phyloP scores from a whole-genome alignment of 73 alveolate species.

The Urostyla sp. region DNA sequence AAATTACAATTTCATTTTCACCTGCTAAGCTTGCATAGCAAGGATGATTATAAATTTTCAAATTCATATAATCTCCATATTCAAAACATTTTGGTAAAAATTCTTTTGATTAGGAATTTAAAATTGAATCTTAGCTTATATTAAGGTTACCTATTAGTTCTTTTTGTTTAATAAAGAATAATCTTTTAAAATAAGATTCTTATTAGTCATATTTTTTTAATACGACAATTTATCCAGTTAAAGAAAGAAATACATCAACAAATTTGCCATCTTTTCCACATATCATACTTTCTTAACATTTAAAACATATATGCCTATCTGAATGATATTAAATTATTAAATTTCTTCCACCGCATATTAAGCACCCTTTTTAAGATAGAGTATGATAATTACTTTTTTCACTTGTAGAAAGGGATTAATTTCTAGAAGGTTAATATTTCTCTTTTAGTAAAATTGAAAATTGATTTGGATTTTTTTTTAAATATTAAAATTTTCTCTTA shows the following conservation, averaged over 20 bases:
- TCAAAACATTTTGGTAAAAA: neutral
- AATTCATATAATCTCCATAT: conserved; percentile 38
- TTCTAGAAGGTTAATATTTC: too few species aligned
- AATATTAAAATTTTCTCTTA: too few species aligned
- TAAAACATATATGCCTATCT: conserved; percentile 67
- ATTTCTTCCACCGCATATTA: conserved; percentile 71
- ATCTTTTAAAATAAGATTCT: neutral
- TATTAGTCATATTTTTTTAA: neutral
- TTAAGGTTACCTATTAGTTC: neutral
- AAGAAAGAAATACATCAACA: conserved; percentile 15
- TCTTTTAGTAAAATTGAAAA: too few species aligned
- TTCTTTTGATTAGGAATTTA: neutral
- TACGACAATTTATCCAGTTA: conserved; percentile 16
- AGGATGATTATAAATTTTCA: neutral
- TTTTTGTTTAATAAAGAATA: conserved; percentile 3
- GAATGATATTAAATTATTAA: conserved; percentile 55
- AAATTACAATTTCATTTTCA: conserved; percentile 5
- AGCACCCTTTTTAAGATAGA: conserved; percentile 70
- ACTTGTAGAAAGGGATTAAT: too few species aligned
- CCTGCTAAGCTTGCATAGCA: conserved; percentile 41
- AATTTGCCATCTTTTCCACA: neutral
- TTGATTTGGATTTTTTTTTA: too few species aligned
- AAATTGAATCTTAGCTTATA: neutral
- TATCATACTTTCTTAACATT: conserved; percentile 40
- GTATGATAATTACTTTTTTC: too few species aligned